phyloP scores from a whole-genome alignment of 192 early-diverging fungal species.

The Phycomyces nitens region DNA sequence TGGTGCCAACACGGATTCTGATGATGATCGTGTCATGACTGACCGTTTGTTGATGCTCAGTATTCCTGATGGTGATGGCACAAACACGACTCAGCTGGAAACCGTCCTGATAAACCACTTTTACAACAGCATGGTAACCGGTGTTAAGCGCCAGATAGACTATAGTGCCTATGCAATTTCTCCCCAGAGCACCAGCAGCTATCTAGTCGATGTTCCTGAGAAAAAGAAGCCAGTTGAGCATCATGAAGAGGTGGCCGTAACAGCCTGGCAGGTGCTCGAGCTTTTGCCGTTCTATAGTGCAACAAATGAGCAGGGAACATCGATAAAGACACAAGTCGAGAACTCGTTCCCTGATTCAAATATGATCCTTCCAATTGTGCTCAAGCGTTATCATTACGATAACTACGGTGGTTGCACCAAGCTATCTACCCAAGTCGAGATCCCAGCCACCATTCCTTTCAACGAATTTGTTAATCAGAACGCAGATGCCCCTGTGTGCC shows the following conservation, averaged over 20 bases:
- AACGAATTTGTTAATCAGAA: conserved; percentile 47
- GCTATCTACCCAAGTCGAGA: conserved; percentile 45
- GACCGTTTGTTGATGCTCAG: conserved; percentile 49
- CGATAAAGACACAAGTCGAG: conserved; percentile 31
- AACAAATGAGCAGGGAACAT: conserved; percentile 59
- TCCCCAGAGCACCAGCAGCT: conserved; percentile 29
- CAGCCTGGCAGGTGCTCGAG: conserved; percentile 69
- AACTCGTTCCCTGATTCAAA: conserved; percentile 53
- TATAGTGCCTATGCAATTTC: conserved; percentile 2
- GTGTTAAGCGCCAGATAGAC: conserved; percentile 43
- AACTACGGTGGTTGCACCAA: conserved; percentile 34
- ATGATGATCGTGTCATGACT: conserved; percentile 64
- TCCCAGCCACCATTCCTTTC: conserved; percentile 49
- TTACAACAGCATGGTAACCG: conserved; percentile 60
- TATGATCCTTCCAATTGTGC: conserved; percentile 62
- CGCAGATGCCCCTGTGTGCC: conserved; percentile 28
- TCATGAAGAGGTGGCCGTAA: conserved; percentile 45
- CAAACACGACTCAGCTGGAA: conserved; percentile 43
- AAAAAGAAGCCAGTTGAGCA: neutral
- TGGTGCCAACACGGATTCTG: conserved; percentile 58
- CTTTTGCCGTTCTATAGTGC: conserved; percentile 69
- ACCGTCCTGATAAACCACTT: conserved; percentile 55
- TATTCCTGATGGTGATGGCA: conserved; percentile 8
- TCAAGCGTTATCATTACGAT: conserved; percentile 65
- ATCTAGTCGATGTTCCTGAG: neutral